Evolutionary conservation across 2,329 filamentous ascomycete genomes (phyloP).

Genomic region (Monilinia vaccinii-corymbosi): DNA sequence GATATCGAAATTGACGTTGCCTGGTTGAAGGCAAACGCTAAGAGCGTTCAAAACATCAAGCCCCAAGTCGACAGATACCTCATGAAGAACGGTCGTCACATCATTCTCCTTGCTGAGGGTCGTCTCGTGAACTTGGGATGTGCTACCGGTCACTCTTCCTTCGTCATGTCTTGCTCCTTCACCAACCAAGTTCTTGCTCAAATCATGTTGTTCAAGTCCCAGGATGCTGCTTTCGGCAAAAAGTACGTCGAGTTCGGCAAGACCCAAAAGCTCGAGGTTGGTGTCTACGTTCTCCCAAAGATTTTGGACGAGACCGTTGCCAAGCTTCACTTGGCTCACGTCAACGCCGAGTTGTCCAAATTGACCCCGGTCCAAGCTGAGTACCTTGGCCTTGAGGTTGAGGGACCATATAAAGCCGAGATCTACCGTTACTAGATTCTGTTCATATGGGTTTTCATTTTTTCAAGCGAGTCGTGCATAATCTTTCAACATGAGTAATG

Average conservation of each 20-base stretch:
- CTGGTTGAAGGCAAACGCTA: slow-evolving; percentile 96
- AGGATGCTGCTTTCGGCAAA: slow-evolving; percentile 75
- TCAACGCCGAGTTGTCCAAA: slow-evolving; percentile 87
- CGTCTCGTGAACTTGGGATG: slow-evolving; percentile 99
- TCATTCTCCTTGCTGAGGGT: slow-evolving; percentile 97
- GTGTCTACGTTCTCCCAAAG: slow-evolving; percentile 97
- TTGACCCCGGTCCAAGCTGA: slow-evolving; percentile 83
- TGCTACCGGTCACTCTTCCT: slow-evolving; percentile 97
- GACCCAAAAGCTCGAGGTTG: slow-evolving; percentile 78
- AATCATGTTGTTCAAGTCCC: slow-evolving; percentile 94
- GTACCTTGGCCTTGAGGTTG: slow-evolving; percentile 77
- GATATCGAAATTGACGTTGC: slow-evolving; percentile 99
- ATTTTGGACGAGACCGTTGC: slow-evolving; percentile 98
- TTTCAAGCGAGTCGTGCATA: slow-evolving; percentile 19
- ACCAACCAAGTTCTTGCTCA: slow-evolving; percentile 99
- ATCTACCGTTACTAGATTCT: slow-evolving; percentile 42
- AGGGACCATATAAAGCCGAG: slow-evolving; percentile 95
- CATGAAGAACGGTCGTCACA: slow-evolving; percentile 88
- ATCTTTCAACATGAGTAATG: slow-evolving; percentile 39
- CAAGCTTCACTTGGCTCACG: slow-evolving; percentile 82
- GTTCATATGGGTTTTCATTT: slow-evolving; percentile 14
- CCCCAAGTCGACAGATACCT: slow-evolving; percentile 98
- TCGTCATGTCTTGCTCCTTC: slow-evolving; percentile 99
- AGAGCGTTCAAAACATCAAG: slow-evolving; percentile 97
- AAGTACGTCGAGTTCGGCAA: slow-evolving; percentile 97